Evolutionary conservation across 2,329 filamentous ascomycete genomes (phyloP).

Genomic region (Fusarium armeniacum): DNA sequence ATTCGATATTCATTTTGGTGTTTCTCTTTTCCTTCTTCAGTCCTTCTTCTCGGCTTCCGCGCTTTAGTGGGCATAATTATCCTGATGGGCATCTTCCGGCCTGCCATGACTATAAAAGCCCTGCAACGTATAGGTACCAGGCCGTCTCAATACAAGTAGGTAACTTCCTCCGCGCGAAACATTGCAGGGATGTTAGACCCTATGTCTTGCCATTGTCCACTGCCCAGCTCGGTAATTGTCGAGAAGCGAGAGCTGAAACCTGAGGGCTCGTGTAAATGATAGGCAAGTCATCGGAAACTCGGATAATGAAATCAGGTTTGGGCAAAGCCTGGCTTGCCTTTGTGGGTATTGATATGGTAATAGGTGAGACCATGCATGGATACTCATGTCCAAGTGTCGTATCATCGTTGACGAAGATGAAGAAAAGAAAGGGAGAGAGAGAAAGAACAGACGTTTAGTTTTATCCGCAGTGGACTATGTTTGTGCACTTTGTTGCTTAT

Average conservation of each 20-base stretch:
- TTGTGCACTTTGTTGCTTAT: conserved; percentile 1
- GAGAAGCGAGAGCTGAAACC: conserved; percentile 38
- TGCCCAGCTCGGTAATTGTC: conserved; percentile 8
- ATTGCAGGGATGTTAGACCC: background rate
- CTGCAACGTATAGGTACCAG: conserved; percentile 4
- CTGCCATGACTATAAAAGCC: conserved; percentile 21
- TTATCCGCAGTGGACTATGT: conserved; percentile 1
- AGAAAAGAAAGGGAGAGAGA: background rate
- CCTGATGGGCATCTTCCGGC: conserved; percentile 2
- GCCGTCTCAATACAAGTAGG: conserved; percentile 14
- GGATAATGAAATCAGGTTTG: conserved; percentile 19
- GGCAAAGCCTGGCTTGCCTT: background rate
- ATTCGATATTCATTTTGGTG: conserved; percentile 7
- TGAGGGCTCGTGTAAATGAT: conserved; percentile 11
- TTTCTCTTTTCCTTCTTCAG: conserved; percentile 5
- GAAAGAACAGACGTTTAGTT: background rate
- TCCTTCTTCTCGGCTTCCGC: conserved; percentile 13
- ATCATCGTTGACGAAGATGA: conserved; percentile 4
- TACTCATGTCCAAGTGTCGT: background rate
- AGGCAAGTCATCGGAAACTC: conserved; percentile 21
- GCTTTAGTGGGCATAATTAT: conserved; percentile 5
- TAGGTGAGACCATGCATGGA: background rate
- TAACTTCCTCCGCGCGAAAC: conserved; percentile 15
- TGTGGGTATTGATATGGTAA: conserved; percentile 7
- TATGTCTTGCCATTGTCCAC: conserved; percentile 5